These are phyloP conservation scores for Cyathus striatus DNA, from an alignment of 768 basidiomycete species.

Conservation along the genomic window DNA sequence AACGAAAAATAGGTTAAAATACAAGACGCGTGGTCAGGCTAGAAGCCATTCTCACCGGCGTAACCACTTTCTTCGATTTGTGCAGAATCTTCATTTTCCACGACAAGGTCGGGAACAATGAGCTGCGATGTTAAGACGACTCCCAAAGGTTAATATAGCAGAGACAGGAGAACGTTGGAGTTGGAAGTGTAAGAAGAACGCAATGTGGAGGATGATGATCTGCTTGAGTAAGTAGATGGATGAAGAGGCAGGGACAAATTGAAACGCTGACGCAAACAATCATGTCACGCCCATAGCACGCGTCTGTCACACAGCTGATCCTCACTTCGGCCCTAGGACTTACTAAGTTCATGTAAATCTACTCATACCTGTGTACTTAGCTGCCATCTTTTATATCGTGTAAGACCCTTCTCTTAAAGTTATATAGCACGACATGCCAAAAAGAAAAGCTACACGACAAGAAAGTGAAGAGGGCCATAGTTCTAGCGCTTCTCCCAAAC, in stretches of 20 bases:
- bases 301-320: slow-evolving; percentile 13
- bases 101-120: slow-evolving; percentile 38
- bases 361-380: too few species aligned
- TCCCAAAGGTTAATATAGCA: not conserved
- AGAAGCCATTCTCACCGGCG: slow-evolving; percentile 53
- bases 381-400: too few species aligned
- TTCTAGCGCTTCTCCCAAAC: too few species aligned
- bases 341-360: too few species aligned
- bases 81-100: slow-evolving; percentile 85
- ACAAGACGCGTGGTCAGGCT: slow-evolving; percentile 8
- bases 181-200: not conserved
- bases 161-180: not conserved
- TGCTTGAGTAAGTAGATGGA: slow-evolving; percentile 4
- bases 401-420: too few species aligned
- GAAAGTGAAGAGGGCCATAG: too few species aligned
- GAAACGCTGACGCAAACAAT: slow-evolving; percentile 26
- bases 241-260: slow-evolving; percentile 3
- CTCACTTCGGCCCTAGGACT: too few species aligned
- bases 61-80: slow-evolving; percentile 76
- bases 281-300: slow-evolving; percentile 7
- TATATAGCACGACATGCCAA: too few species aligned
- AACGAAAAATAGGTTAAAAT: slow-evolving; percentile 14
- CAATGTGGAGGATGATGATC: not conserved
- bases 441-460: too few species aligned
- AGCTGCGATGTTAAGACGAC: slow-evolving; percentile 2